Base-by-base conservation (phyloP, 495 filamentous ascomycete species). In the Penicillium pancosmium region DNA sequence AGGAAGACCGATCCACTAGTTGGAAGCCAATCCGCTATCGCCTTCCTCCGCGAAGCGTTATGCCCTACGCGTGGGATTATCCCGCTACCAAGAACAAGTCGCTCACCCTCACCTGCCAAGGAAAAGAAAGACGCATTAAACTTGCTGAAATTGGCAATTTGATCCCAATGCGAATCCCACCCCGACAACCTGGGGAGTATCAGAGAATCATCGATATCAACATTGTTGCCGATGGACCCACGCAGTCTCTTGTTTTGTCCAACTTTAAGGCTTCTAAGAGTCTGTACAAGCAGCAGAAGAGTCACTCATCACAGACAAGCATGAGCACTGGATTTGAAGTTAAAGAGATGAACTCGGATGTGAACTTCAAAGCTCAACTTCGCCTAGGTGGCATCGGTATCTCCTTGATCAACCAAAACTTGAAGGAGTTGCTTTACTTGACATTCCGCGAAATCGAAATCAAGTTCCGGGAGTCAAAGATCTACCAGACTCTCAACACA, bases 41-140 rank as follows among this genome's bases (percentile, higher is more conserved):
- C n/a, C 82, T 98, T 13, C 94, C 94, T 4, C 86, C 92, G 7
- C 83, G 95, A 34, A 97, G 93, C 71, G 96, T 98, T 73, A 98
- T 98, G 94, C 93, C 95, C 5, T 98, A 98, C 69, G 93, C 94
- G 31, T 98, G 94, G 94, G 95, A 98, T 69, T 98, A 94, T 75
- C 94, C 94, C 2, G 92, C 94, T 5, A 91, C 92, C n/a, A 97
- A 96, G 74, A 88, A 88, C 73, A 96, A 94, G 71, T 93, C 96
- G 68, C 83, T 98, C 35, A 84, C 96, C 44, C 81, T 98, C 68
- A 87, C 76, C 41, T 88, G 88, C 21, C 85, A 88, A 65, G 86
- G 86, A 51, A 93, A 89, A 70, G 90, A 93, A 62, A 82, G 93
- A 46, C 90, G 94, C 68, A 88, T 98, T 65, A 95, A 91, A 69